Conservation (phyloP, 2,329 filamentous ascomycete genomes). For the Neonectria punicea region DNA sequence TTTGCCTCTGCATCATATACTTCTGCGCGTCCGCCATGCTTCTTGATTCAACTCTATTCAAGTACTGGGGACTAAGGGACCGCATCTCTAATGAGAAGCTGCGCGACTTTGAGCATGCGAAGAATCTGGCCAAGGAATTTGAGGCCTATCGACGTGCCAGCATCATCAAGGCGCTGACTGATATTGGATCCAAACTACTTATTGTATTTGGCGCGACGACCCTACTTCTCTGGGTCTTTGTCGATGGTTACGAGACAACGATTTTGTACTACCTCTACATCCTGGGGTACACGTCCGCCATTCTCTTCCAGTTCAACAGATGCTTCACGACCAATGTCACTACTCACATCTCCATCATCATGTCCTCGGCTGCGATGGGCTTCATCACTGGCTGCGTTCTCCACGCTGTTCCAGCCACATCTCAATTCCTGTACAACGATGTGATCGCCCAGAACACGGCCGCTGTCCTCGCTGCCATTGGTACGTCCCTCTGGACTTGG, state of each 20-base stretch:
- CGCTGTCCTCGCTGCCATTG: constrained; percentile 18
- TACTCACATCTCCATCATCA: constrained; percentile 23
- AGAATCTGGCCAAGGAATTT: constrained; percentile 12
- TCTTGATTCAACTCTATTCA: constrained; percentile 27
- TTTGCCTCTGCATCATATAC: constrained; percentile 33
- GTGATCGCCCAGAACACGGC: constrained; percentile 24
- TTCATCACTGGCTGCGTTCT: constrained; percentile 26
- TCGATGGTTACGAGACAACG: constrained; percentile 15
- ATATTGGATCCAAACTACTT: constrained; percentile 22
- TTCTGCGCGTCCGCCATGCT: constrained; percentile 32
- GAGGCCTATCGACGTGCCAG: constrained; percentile 22
- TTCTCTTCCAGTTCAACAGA: constrained; percentile 31
- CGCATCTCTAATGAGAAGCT: constrained; percentile 26
- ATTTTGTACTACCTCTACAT: constrained; percentile 27
- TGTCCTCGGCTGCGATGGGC: constrained; percentile 23
- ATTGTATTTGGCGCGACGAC: constrained; percentile 26
- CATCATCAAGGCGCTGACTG: constrained; percentile 21
- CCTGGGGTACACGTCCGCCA: constrained; percentile 20
- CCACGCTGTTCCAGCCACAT: constrained; percentile 21
- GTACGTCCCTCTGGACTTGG: constrained; percentile 26
- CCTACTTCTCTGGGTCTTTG: constrained; percentile 22
- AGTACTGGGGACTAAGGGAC: constrained; percentile 31
- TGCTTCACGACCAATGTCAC: constrained; percentile 29
- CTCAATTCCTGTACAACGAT: constrained; percentile 22
- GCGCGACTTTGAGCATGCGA: constrained; percentile 19